Evolutionary conservation across 257 asterid species (phyloP).

Genomic region (Echites panduratus): DNA sequence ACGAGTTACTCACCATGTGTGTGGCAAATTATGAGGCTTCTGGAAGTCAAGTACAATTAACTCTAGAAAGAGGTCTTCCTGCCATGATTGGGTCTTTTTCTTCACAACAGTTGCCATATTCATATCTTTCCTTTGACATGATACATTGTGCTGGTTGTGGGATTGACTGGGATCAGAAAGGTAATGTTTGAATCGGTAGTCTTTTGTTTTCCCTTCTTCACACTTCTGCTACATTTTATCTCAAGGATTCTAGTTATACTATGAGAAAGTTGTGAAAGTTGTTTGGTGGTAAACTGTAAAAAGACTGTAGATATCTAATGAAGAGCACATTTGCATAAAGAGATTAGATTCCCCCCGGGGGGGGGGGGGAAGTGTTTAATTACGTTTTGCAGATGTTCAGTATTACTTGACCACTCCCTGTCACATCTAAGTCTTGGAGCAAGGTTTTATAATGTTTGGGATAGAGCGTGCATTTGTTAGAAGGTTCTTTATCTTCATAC

Average conservation of each 20-base stretch:
- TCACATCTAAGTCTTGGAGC: not conserved
- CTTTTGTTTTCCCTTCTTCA: conserved; percentile 3
- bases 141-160: conserved; percentile 91
- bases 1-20: conserved; percentile 80
- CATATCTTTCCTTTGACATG: conserved; percentile 96
- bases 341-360: not conserved
- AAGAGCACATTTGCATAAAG: not conserved
- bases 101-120: conserved; percentile 85
- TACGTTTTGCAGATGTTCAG: not conserved
- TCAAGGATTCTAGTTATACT: not conserved
- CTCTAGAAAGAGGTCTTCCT: conserved; percentile 98
- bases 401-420: not conserved
- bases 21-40: conserved; percentile 91
- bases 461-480: not conserved
- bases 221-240: not conserved
- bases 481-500: not conserved
- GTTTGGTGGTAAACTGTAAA: not conserved
- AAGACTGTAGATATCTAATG: not conserved
- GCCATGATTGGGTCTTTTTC: conserved; percentile 92
- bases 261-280: not conserved
- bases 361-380: no score
- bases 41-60: conserved; percentile 98
- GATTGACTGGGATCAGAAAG: conserved; percentile 91
- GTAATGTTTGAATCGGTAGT: conserved; percentile 30
- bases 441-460: not conserved